These are phyloP conservation scores for Panicum virgatum DNA, from an alignment of 202 grass and related monocot species.

Conservation along the genomic window DNA sequence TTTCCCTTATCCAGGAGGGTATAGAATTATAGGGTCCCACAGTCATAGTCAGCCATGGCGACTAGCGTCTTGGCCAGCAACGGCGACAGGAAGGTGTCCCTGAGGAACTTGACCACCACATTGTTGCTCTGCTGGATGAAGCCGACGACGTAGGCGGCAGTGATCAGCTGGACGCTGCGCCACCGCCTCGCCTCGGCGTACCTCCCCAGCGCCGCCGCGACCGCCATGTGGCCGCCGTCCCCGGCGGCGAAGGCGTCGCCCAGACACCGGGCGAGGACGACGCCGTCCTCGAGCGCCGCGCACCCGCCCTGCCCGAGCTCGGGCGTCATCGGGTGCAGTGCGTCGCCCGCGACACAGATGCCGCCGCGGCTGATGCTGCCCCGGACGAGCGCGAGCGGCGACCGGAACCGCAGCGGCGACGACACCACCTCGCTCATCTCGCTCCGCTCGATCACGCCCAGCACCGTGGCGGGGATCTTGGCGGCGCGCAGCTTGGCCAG, in stretches of 20 bases:
- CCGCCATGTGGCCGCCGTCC: neutral
- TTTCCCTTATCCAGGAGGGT: neutral
- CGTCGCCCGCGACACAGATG: slow-evolving; percentile 69
- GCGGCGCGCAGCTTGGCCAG: slow-evolving; percentile 39
- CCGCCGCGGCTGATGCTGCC: slow-evolving; percentile 52
- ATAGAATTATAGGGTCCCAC: slow-evolving; percentile 46
- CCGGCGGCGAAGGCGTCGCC: slow-evolving; percentile 36
- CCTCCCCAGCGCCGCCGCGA: slow-evolving; percentile 34
- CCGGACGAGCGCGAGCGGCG: slow-evolving; percentile 57
- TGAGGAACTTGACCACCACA: slow-evolving; percentile 38
- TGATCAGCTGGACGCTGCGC: slow-evolving; percentile 57
- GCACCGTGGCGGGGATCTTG: slow-evolving; percentile 43
- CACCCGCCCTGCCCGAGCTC: slow-evolving; percentile 80
- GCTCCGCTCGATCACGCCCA: slow-evolving; percentile 54
- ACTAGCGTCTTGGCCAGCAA: slow-evolving; percentile 36
- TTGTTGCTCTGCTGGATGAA: slow-evolving; percentile 62
- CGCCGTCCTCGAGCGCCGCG: slow-evolving; percentile 72
- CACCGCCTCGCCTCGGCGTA: slow-evolving; percentile 55
- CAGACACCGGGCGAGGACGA: slow-evolving; percentile 65
- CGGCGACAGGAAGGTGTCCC: slow-evolving; percentile 52
- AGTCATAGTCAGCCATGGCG: slow-evolving; percentile 54
- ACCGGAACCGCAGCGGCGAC: slow-evolving; percentile 59
- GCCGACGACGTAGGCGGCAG: slow-evolving; percentile 46
- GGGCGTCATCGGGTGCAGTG: slow-evolving; percentile 78
- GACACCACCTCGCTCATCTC: slow-evolving; percentile 60